Evolutionary conservation across 257 asterid species (phyloP).

Genomic region (Solanum phureja): DNA sequence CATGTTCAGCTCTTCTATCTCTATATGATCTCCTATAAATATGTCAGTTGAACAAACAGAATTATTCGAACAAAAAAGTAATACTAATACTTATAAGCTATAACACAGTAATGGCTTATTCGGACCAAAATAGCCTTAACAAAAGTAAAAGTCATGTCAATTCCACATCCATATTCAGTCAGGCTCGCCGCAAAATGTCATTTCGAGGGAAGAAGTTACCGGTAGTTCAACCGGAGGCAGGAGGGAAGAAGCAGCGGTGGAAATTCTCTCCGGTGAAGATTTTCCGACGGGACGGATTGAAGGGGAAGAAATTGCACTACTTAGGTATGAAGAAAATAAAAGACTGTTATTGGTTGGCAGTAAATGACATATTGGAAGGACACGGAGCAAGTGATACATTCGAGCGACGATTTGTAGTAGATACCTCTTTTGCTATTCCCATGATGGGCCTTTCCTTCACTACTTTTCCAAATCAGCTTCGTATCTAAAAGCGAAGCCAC

Average conservation of each 20-base stretch:
- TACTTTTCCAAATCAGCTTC: not conserved
- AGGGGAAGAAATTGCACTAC: constrained; percentile 28
- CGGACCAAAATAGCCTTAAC: constrained; percentile 1
- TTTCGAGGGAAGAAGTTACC: constrained; percentile 31
- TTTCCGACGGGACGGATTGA: constrained; percentile 30
- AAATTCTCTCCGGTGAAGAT: constrained; percentile 31
- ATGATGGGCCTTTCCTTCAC: constrained; percentile 47
- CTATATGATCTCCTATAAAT: not conserved
- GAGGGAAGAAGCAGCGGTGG: constrained; percentile 35
- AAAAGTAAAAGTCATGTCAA: not conserved
- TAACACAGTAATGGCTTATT: constrained; percentile 16
- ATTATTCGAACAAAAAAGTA: not conserved
- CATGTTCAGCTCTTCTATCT: not conserved
- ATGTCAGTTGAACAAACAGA: not conserved
- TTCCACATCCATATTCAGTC: not conserved
- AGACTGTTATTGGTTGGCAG: constrained; percentile 17
- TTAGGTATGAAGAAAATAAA: constrained; percentile 25
- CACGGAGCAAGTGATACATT: constrained; percentile 29
- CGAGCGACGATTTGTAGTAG: constrained; percentile 30
- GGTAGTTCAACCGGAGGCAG: constrained; percentile 25
- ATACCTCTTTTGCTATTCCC: constrained; percentile 60
- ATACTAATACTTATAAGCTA: not conserved
- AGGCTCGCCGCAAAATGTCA: constrained; percentile 19
- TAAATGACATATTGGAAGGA: constrained; percentile 36
- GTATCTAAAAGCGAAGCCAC: not conserved